Percentiles rank a stretch among this genome's conserved stretches.
These are phyloP conservation scores for Exophiala spinifera DNA, from an alignment of 2,329 filamentous ascomycete species.

Conservation along the genomic window DNA sequence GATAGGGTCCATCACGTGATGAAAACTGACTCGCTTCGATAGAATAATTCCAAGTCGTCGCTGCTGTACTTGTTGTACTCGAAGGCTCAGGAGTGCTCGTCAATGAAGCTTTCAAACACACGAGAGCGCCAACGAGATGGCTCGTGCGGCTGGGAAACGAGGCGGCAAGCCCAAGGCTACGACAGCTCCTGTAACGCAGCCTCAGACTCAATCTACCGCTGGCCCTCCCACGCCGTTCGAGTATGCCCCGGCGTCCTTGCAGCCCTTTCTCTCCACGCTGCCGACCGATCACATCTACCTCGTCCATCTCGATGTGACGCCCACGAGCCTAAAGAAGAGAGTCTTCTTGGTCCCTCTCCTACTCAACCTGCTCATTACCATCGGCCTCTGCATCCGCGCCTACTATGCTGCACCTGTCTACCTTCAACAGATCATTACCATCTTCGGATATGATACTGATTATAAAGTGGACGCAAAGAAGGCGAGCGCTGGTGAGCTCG, in stretches of 20 bases:
- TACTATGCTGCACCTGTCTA: constrained; percentile 72
- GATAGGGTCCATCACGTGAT: neutral
- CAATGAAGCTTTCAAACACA: no score
- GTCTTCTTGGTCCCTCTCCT: constrained; percentile 76
- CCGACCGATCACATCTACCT: constrained; percentile 73
- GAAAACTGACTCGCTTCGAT: neutral
- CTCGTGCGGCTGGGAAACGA: constrained; percentile 19
- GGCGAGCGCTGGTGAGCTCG: constrained; percentile 56
- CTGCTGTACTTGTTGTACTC: neutral
- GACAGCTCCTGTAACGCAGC: constrained; percentile 2
- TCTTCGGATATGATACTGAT: constrained; percentile 64
- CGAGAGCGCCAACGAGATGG: constrained; percentile 11
- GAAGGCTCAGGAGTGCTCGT: neutral
- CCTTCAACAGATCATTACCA: constrained; percentile 60
- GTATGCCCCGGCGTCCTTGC: constrained; percentile 21
- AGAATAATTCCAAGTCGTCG: no score
- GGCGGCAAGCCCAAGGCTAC: constrained; percentile 7
- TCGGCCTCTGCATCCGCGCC: constrained; percentile 65
- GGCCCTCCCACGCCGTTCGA: constrained; percentile 24
- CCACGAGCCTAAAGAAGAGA: constrained; percentile 69
- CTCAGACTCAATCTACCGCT: constrained; percentile 3
- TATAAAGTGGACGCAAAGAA: constrained; percentile 61
- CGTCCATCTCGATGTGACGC: constrained; percentile 73
- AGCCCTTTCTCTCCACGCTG: constrained; percentile 61
- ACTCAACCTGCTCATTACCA: constrained; percentile 68